Conservation (phyloP, 1,139 yeast species). For the Candida glucosophila region DNA sequence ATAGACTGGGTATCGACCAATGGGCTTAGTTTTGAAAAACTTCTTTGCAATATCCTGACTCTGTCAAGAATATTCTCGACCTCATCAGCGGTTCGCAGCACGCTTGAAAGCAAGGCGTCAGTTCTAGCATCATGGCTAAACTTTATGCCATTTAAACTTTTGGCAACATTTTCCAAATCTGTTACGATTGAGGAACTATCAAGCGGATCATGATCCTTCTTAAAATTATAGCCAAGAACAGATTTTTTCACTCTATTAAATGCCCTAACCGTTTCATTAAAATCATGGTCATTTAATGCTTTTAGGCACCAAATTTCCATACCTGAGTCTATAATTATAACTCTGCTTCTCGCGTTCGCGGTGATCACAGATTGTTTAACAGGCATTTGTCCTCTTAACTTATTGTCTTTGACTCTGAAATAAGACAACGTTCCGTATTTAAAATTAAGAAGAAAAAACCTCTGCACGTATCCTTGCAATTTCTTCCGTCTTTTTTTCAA, state of each 20-base stretch:
- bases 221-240: slow-evolving; percentile 1
- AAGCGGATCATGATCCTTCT: slow-evolving; percentile 4
- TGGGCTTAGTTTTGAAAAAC: slow-evolving; percentile 3
- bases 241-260: slow-evolving; percentile 41
- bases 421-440: slow-evolving; percentile 79
- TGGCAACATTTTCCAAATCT: slow-evolving; percentile 13
- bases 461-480: slow-evolving; percentile 73
- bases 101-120: slow-evolving; percentile 7
- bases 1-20: slow-evolving; percentile 19
- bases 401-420: slow-evolving; percentile 58
- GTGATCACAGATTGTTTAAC: slow-evolving; percentile 71
- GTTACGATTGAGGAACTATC: slow-evolving; percentile 5
- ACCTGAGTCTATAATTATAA: slow-evolving; percentile 85
- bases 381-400: slow-evolving; percentile 88
- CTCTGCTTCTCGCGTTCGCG: slow-evolving; percentile 60
- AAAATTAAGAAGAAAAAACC: slow-evolving; percentile 77
- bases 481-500: slow-evolving; percentile 71
- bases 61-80: slow-evolving; percentile 11
- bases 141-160: slow-evolving; percentile 16
- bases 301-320: slow-evolving; percentile 91
- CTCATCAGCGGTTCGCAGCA: slow-evolving; percentile 11
- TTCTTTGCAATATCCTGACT: slow-evolving; percentile 6
- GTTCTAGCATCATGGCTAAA: slow-evolving; percentile 7
- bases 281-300: slow-evolving; percentile 57
- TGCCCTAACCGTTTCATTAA: slow-evolving; percentile 78